A percentile compares a stretch with the other conserved stretches of the same genome.
These are phyloP conservation scores for Thalassiosira pacifica DNA, from an alignment of 352 stramenopile species.

Conservation along the genomic window DNA sequence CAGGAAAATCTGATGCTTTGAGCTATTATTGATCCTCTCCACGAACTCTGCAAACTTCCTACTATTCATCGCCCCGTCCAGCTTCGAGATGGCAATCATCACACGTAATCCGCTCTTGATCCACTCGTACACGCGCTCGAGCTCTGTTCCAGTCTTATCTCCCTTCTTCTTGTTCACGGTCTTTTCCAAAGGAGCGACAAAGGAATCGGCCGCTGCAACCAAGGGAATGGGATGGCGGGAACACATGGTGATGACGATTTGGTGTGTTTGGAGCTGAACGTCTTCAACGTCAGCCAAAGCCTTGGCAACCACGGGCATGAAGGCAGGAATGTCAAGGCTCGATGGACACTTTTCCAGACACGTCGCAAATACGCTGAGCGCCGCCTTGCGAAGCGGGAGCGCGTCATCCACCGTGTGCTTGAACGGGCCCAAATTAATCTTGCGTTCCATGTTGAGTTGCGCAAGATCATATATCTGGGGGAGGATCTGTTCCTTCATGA, in stretches of 20 bases:
- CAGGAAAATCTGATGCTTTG: slow-evolving; percentile 63
- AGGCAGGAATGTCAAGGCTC: slow-evolving; percentile 91
- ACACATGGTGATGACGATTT: slow-evolving; percentile 96
- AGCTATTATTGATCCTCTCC: slow-evolving; percentile 67
- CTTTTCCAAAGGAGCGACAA: slow-evolving; percentile 94
- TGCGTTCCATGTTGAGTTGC: slow-evolving; percentile 94
- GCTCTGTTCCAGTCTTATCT: slow-evolving; percentile 94
- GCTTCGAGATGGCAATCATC: slow-evolving; percentile 72
- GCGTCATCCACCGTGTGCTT: slow-evolving; percentile 97
- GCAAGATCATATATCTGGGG: slow-evolving; percentile 90
- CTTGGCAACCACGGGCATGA: slow-evolving; percentile 94
- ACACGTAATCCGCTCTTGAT: slow-evolving; percentile 93
- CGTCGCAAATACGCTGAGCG: slow-evolving; percentile 95
- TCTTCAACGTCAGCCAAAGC: slow-evolving; percentile 94
- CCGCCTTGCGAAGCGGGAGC: slow-evolving; percentile 89
- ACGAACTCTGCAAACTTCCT: slow-evolving; percentile 81
- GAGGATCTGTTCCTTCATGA: slow-evolving; percentile 91
- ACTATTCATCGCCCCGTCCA: slow-evolving; percentile 78
- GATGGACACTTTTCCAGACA: slow-evolving; percentile 94
- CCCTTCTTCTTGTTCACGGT: slow-evolving; percentile 97
- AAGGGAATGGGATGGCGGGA: slow-evolving; percentile 85
- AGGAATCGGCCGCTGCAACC: slow-evolving; percentile 89
- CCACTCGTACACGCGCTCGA: slow-evolving; percentile 95
- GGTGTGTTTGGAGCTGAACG: slow-evolving; percentile 96
- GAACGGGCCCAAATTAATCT: slow-evolving; percentile 98